phyloP scores from a whole-genome alignment of 306 rosid species.

The Lathyrus oleraceus region DNA sequence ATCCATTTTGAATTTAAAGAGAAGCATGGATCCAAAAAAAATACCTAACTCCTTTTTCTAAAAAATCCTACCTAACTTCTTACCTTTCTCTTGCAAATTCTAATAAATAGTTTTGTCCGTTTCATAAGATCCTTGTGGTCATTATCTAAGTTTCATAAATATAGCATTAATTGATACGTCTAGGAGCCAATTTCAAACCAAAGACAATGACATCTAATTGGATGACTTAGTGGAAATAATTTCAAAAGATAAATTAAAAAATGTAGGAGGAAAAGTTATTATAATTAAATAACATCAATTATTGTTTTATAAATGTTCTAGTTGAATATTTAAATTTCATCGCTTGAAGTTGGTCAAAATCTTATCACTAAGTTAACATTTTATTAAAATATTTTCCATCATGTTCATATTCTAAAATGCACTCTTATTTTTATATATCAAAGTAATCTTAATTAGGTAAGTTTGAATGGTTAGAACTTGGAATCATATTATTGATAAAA shows the following conservation, averaged over 20 bases:
- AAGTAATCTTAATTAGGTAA: too few species aligned
- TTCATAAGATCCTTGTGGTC: constrained; percentile 9
- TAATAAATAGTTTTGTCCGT: constrained; percentile 4
- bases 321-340: too few species aligned
- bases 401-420: too few species aligned
- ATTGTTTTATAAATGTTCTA: too few species aligned
- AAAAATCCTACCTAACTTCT: constrained; percentile 32
- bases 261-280: background rate
- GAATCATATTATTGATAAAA: too few species aligned
- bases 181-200: constrained; percentile 24
- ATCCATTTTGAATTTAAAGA: constrained; percentile 42
- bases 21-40: background rate
- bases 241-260: too few species aligned
- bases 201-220: constrained; percentile 19
- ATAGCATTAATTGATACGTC: background rate
- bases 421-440: too few species aligned
- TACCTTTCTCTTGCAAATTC: constrained; percentile 9
- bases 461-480: too few species aligned
- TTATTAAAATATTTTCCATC: too few species aligned
- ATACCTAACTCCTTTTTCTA: constrained; percentile 33
- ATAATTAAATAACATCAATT: background rate
- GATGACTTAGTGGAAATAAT: background rate
- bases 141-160: constrained; percentile 1
- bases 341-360: too few species aligned
- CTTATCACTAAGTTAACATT: too few species aligned